Conservation (phyloP, 768 basidiomycete genomes). For the Tephrocybe sp. region DNA sequence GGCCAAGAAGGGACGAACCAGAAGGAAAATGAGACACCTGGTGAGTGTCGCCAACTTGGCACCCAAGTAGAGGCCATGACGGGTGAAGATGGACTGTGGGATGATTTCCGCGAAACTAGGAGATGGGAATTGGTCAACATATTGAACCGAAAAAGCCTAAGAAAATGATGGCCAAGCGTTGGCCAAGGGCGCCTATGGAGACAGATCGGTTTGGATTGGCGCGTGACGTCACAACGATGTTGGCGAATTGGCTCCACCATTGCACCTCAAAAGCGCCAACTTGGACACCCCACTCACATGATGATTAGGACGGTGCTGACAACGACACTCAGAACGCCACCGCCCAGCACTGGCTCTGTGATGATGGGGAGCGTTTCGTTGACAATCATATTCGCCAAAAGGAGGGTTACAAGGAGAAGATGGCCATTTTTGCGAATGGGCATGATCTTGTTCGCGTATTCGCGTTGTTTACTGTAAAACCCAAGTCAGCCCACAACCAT, state of each 20-base stretch:
- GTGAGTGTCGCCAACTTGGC: constrained; percentile 79
- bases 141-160: background rate
- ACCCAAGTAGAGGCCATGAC: constrained; percentile 86
- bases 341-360: constrained; percentile 75
- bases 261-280: too few species aligned
- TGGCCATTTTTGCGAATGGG: constrained; percentile 86
- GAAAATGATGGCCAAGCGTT: background rate
- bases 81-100: constrained; percentile 89
- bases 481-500: constrained; percentile 3
- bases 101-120: constrained; percentile 87
- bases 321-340: constrained; percentile 75
- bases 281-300: too few species aligned
- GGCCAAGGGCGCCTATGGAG: background rate
- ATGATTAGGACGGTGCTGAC: constrained; percentile 85
- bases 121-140: background rate
- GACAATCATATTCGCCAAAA: constrained; percentile 89
- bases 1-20: constrained; percentile 46
- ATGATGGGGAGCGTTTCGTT: constrained; percentile 89
- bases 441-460: constrained; percentile 81
- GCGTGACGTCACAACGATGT: constrained; percentile 5
- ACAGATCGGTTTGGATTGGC: background rate
- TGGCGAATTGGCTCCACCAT: too few species aligned
- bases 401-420: constrained; percentile 76
- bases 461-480: constrained; percentile 65
- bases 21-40: constrained; percentile 60